Evolutionary conservation across 2,329 filamentous ascomycete species (phyloP).

Genomic region (Aspergillus pseudonomiae): DNA sequence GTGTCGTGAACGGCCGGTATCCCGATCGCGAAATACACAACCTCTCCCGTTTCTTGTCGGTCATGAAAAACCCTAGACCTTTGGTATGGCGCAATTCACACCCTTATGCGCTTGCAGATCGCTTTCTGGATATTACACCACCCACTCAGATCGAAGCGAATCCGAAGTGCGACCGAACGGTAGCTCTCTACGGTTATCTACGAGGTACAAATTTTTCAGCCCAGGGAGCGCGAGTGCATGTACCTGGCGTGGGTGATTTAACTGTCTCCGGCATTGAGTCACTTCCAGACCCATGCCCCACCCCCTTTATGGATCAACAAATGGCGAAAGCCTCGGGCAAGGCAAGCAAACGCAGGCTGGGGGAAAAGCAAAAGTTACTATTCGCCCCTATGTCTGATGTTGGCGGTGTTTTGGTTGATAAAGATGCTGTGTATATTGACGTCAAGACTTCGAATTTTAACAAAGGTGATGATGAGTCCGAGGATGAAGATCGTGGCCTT

Average conservation of each 20-base stretch:
- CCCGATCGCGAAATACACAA: slow-evolving; percentile 97
- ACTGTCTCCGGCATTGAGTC: slow-evolving; percentile 81
- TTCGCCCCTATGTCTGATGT: slow-evolving; percentile 99
- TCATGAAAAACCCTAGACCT: slow-evolving; percentile 99
- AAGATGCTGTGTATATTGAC: slow-evolving; percentile 91
- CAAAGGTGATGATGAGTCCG: slow-evolving; percentile 62
- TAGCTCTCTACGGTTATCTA: slow-evolving; percentile 91
- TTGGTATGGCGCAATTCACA: slow-evolving; percentile 95
- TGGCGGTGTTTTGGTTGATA: slow-evolving; percentile 92
- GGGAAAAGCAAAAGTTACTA: slow-evolving; percentile 94
- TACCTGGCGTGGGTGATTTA: slow-evolving; percentile 89
- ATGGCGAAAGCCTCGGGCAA: slow-evolving; percentile 84
- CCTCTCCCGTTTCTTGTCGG: slow-evolving; percentile 87
- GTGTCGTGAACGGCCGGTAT: slow-evolving; percentile 94
- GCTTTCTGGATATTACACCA: slow-evolving; percentile 92
- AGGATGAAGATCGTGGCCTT: slow-evolving; percentile 75
- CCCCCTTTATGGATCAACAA: slow-evolving; percentile 85
- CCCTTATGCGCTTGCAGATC: slow-evolving; percentile 90
- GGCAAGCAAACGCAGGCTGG: slow-evolving; percentile 74
- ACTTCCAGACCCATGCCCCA: slow-evolving; percentile 92
- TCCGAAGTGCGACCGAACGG: slow-evolving; percentile 83
- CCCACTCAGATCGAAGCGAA: slow-evolving; percentile 89
- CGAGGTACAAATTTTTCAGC: slow-evolving; percentile 92
- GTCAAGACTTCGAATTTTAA: slow-evolving; percentile 73
- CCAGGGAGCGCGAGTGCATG: slow-evolving; percentile 81